phyloP scores from a whole-genome alignment of 1,139 yeast genomes.

The Lodderomyces oxycetoniae region DNA sequence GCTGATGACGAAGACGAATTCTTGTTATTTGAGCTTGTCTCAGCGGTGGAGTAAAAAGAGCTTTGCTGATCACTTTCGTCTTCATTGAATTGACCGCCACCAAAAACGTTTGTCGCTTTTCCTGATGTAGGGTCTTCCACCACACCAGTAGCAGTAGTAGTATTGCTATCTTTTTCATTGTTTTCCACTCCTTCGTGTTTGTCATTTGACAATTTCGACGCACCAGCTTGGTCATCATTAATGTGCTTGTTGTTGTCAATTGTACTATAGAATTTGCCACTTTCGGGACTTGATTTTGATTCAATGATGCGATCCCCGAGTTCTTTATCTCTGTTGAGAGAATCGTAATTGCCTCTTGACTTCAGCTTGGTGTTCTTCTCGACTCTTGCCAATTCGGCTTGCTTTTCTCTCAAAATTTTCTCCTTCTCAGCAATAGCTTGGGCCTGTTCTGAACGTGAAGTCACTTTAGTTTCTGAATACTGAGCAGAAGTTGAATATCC shows the following conservation, averaged over 20 bases:
- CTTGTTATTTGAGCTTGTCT: too few species aligned
- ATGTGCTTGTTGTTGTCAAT: slow-evolving; percentile 37
- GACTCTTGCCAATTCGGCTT: slow-evolving; percentile 10
- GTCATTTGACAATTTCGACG: slow-evolving; percentile 5
- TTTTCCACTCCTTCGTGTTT: slow-evolving; percentile 5
- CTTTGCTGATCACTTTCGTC: too few species aligned
- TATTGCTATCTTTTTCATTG: slow-evolving; percentile 6
- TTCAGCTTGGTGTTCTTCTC: slow-evolving; percentile 5
- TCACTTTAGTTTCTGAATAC: slow-evolving; percentile 8
- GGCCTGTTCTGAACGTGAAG: slow-evolving; percentile 11
- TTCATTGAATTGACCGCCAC: too few species aligned
- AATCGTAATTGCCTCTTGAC: slow-evolving; percentile 7
- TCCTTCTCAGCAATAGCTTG: slow-evolving; percentile 7
- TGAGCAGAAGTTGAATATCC: slow-evolving; percentile 18
- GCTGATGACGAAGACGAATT: too few species aligned
- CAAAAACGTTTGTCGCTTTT: too few species aligned
- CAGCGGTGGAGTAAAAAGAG: too few species aligned
- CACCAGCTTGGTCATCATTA: slow-evolving; percentile 4
- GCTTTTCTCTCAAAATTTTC: slow-evolving; percentile 12
- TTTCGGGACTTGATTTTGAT: slow-evolving; percentile 18
- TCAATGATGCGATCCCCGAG: slow-evolving; percentile 28
- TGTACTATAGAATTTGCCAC: slow-evolving; percentile 24
- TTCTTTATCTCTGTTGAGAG: slow-evolving; percentile 25
- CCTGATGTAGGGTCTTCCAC: too few species aligned
- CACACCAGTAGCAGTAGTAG: slow-evolving; percentile 6